Evolutionary conservation across 2,329 filamentous ascomycete species (phyloP), one percentile per base, ranked within the genome.

Genomic region (Aspergillus sp.): DNA sequence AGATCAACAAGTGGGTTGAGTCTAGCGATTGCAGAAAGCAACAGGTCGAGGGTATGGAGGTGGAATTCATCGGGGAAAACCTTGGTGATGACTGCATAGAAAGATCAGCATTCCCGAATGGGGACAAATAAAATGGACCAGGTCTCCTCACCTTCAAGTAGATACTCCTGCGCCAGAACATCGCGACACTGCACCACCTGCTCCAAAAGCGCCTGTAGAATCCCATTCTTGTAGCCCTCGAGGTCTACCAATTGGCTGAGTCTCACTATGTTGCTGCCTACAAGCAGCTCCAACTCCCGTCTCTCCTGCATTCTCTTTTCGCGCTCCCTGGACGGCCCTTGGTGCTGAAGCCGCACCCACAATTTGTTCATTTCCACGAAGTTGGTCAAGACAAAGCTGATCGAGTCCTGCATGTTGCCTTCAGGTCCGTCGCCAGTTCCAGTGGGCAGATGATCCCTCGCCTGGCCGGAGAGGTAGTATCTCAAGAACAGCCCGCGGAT

Each of bases 331-430:
- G 93, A 98, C 64, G 96, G 93, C 27, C 93, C 93, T 65, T 98
- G 93, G 67, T 98, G 93, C 66, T 98, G 93, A 61, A 97, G 74
- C 35, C 93, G 85, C 50, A 98, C 93, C 93, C 93, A 98, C 30
- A 98, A 78, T 77, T 98, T 98, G 73, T 98, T 98, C 93, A 98
- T 98, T 71, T 98, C 93, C 56, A 98, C 93, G 62, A 98, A 98
- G 61, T 98, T 98, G 48, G 93, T 98, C 61, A 98, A 73, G 43
- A 97, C 86, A 64, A 98, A 98, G 73, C 89, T 96, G 71, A 98
- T 95, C 31, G 90, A 96, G 70, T 98, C 93, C 66, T 95, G 89
- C 39, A 97, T 74, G 60, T 96, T 97, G 40, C 93, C 93, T 66
- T 97, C 90, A 2, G 91, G 90, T 0, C 93, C 93, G 46, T 97